Percentiles rank a stretch among this genome's conserved stretches.
Conservation (phyloP, 768 basidiomycete species). For the Leucosporidium yakuticum region DNA sequence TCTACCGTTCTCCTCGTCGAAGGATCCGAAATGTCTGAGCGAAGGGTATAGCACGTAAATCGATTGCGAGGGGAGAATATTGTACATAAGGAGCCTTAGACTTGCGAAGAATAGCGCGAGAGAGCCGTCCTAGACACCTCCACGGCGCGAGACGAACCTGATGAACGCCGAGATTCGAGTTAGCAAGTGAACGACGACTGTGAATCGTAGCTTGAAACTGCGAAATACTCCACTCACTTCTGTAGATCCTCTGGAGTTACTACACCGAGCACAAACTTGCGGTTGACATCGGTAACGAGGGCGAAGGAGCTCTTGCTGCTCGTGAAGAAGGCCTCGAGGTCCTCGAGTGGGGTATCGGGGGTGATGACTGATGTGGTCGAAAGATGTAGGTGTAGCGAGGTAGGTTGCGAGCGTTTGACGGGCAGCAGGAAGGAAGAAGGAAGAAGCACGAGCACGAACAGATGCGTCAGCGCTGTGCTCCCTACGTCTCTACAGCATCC, state of each 20-base stretch:
- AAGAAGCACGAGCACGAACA: background rate
- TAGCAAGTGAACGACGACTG: background rate
- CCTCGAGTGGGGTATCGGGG: slow-evolving; percentile 43
- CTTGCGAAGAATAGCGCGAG: no score
- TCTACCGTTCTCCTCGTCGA: no score
- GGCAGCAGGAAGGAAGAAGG: background rate
- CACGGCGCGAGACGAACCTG: slow-evolving; percentile 4
- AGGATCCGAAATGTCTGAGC: no score
- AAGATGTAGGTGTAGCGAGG: no score
- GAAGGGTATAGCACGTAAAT: no score
- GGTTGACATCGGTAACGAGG: slow-evolving; percentile 41
- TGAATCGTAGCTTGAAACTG: no score
- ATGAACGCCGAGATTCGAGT: background rate
- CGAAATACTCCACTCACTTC: slow-evolving; percentile 6
- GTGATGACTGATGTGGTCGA: slow-evolving; percentile 38
- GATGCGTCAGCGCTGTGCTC: background rate
- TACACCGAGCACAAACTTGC: slow-evolving; percentile 23
- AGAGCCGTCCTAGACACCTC: no score
- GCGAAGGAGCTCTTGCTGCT: slow-evolving; percentile 24
- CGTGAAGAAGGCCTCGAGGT: slow-evolving; percentile 43
- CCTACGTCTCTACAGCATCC: no score
- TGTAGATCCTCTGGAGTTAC: slow-evolving; percentile 15
- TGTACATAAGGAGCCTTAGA: no score
- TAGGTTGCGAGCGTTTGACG: background rate
- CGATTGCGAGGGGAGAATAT: no score